Conservation (phyloP, 202 grass and related monocot species). For the Setaria viridis region DNA sequence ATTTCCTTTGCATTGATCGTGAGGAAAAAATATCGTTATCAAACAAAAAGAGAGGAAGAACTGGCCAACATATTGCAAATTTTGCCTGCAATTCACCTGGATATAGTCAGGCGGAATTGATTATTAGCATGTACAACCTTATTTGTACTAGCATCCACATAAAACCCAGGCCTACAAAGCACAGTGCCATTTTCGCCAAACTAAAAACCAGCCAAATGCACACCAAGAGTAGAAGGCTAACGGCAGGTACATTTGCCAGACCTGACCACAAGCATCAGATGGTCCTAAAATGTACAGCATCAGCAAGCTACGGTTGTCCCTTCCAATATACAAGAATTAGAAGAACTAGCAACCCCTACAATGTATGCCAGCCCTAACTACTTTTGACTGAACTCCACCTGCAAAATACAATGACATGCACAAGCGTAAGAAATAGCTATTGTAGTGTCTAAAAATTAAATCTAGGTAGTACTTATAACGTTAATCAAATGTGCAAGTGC, state of each 20-base stretch:
- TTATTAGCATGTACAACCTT: conserved; percentile 48
- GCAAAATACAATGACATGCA: conserved; percentile 38
- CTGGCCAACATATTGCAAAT: background rate
- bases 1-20: background rate
- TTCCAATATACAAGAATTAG: conserved; percentile 48
- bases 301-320: conserved; percentile 33
- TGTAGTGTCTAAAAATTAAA: background rate
- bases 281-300: conserved; percentile 56
- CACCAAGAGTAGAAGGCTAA: conserved; percentile 32
- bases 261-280: conserved; percentile 29
- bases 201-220: conserved; percentile 47
- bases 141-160: conserved; percentile 27
- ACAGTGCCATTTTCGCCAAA: conserved; percentile 19
- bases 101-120: background rate
- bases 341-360: conserved; percentile 32
- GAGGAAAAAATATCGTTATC: background rate
- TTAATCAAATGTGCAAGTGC: background rate
- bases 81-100: background rate
- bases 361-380: conserved; percentile 13
- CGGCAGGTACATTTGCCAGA: conserved; percentile 29
- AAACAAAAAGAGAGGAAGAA: background rate
- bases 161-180: conserved; percentile 31
- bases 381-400: conserved; percentile 58
- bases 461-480: background rate
- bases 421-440: conserved; percentile 17